A percentile compares a stretch with the other conserved stretches of the same genome.
These are phyloP conservation scores for Staphylotrichum longicolle DNA, from an alignment of 495 filamentous ascomycete genomes.

Conservation along the genomic window DNA sequence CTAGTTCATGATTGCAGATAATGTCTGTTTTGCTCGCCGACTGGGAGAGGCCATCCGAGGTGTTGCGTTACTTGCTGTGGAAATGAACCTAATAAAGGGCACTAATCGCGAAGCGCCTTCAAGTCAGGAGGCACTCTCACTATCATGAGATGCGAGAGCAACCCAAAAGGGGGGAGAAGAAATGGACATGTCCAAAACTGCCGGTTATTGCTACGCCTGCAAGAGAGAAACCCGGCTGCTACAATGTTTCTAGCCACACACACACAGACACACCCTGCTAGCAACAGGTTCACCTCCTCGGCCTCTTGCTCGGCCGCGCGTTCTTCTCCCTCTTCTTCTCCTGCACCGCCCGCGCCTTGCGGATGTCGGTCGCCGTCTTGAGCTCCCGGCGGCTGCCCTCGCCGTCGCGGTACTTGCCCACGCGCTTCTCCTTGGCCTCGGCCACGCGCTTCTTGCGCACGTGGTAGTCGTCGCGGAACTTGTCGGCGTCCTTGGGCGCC, in stretches of 20 bases:
- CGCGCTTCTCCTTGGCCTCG: conserved; percentile 80
- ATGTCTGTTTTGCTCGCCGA: conserved; percentile 10
- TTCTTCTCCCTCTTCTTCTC: conserved; percentile 79
- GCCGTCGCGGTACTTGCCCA: conserved; percentile 67
- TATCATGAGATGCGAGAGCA: too few species aligned
- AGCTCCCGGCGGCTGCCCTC: conserved; percentile 70
- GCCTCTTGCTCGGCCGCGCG: conserved; percentile 73
- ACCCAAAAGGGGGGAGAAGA: too few species aligned
- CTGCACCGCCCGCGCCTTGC: conserved; percentile 71
- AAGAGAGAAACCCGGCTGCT: too few species aligned
- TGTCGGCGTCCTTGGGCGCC: conserved; percentile 91
- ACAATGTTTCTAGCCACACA: too few species aligned
- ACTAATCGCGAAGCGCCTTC: too few species aligned
- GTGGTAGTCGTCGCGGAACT: conserved; percentile 82
- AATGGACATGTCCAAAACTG: too few species aligned
- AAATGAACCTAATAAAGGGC: too few species aligned
- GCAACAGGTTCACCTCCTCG: conserved; percentile 33
- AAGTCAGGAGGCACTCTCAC: too few species aligned
- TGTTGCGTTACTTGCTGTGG: too few species aligned
- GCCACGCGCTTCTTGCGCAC: conserved; percentile 84
- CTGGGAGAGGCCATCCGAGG: background rate
- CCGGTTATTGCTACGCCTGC: too few species aligned
- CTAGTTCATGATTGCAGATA: conserved; percentile 11
- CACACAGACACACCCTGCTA: too few species aligned
- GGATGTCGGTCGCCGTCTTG: conserved; percentile 76